phyloP scores from a whole-genome alignment of 176 grass and related monocot species.

The Oryza nivara region DNA sequence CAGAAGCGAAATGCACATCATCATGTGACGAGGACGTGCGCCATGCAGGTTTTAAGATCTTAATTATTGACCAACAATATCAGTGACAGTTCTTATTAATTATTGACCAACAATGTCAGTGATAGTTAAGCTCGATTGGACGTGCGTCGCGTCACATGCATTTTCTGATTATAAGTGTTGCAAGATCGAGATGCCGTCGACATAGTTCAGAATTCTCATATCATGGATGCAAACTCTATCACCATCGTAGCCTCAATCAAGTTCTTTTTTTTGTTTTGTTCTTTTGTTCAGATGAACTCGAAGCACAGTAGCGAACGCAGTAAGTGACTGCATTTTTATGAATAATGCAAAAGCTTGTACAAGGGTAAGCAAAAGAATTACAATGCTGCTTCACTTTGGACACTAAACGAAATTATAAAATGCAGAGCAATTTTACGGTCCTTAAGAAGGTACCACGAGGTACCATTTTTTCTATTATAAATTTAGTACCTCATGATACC shows the following conservation, averaged over 20 bases:
- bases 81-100: background rate
- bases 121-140: background rate
- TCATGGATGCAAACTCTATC: background rate
- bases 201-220: background rate
- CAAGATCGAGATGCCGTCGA: background rate
- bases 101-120: background rate
- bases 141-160: background rate
- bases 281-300: background rate
- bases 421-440: background rate
- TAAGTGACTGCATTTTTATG: background rate
- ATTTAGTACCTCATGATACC: no score
- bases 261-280: background rate
- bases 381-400: background rate
- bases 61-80: background rate
- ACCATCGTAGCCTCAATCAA: background rate
- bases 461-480: no score
- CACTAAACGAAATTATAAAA: background rate
- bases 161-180: background rate
- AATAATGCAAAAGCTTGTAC: background rate
- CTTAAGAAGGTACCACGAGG: no score
- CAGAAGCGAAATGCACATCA: background rate
- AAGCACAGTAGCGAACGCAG: background rate
- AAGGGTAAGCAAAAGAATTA: background rate
- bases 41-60: background rate
- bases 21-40: slow-evolving; percentile 6